phyloP scores from a whole-genome alignment of 345 rosid species.

The Pugionium cornutum region DNA sequence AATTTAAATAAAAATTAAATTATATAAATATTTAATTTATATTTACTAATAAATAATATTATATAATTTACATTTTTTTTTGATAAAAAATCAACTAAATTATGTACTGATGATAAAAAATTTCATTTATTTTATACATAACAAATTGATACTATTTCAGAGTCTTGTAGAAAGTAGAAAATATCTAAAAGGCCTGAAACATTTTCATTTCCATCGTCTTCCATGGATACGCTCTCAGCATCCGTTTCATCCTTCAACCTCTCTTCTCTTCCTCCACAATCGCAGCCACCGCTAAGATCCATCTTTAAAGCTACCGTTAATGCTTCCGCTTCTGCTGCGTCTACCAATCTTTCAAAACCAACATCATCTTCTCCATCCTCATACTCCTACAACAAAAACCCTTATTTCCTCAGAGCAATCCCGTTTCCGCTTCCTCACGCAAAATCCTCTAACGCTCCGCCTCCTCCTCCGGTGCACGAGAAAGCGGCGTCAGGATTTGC shows the following conservation, averaged over 20 bases:
- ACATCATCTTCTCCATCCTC: constrained; percentile 33
- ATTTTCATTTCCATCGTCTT: constrained; percentile 8
- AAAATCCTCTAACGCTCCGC: constrained; percentile 17
- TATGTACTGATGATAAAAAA: too few relatives aligned
- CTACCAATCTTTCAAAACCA: constrained; percentile 32
- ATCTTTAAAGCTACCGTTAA: constrained; percentile 34
- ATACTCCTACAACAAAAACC: constrained; percentile 26
- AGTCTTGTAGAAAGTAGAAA: constrained; percentile 4
- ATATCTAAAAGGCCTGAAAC: constrained; percentile 2
- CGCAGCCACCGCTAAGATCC: constrained; percentile 28
- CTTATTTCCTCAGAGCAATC: constrained; percentile 5
- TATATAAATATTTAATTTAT: too few relatives aligned
- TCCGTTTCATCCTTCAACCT: constrained; percentile 55
- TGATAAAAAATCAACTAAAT: too few relatives aligned
- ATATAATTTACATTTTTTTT: too few relatives aligned
- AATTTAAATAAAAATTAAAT: too few relatives aligned
- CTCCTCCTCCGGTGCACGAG: constrained; percentile 36
- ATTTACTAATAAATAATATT: too few relatives aligned
- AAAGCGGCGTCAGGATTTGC: constrained; percentile 71
- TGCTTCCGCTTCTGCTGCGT: constrained; percentile 36
- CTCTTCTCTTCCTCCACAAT: constrained; percentile 41
- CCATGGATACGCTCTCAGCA: constrained; percentile 66
- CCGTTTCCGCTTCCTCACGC: constrained; percentile 23
- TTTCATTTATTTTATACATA: too few relatives aligned
- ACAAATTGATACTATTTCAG: too few relatives aligned